Evolutionary conservation across 2,329 filamentous ascomycete genomes (phyloP).

Genomic region (Leptosphaerulina australis): DNA sequence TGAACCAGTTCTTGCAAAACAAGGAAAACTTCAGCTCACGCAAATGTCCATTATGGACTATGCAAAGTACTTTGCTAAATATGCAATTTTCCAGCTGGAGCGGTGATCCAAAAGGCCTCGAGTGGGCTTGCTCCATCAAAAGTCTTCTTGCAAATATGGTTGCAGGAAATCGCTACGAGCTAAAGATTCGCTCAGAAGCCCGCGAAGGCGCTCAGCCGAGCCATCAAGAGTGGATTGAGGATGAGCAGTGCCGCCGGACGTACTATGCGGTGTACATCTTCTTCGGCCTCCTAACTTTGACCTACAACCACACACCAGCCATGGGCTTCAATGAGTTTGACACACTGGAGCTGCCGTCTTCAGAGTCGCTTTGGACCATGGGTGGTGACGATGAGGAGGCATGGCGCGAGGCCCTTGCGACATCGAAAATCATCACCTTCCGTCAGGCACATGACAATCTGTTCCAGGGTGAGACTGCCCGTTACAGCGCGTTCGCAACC

Average conservation of each 20-base stretch:
- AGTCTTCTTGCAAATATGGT: slow-evolving; percentile 98
- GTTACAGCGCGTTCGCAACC: slow-evolving; percentile 95
- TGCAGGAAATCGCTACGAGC: slow-evolving; percentile 92
- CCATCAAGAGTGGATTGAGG: slow-evolving; percentile 91
- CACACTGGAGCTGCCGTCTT: slow-evolving; percentile 87
- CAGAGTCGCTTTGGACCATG: slow-evolving; percentile 92
- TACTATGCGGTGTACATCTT: slow-evolving; percentile 99
- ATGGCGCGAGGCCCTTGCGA: slow-evolving; percentile 81
- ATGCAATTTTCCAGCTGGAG: slow-evolving; percentile 99
- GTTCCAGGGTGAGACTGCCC: slow-evolving; percentile 88
- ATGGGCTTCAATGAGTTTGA: slow-evolving; percentile 99
- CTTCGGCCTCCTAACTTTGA: slow-evolving; percentile 91
- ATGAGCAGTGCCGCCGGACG: slow-evolving; percentile 93
- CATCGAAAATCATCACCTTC: slow-evolving; percentile 79
- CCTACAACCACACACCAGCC: slow-evolving; percentile 96
- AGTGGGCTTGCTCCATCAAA: slow-evolving; percentile 99
- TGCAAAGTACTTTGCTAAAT: slow-evolving; percentile 95
- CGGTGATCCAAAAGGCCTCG: slow-evolving; percentile 93
- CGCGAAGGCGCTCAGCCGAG: slow-evolving; percentile 77
- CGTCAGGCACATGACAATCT: slow-evolving; percentile 93
- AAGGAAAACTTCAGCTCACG: slow-evolving; percentile 98
- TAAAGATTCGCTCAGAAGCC: slow-evolving; percentile 90
- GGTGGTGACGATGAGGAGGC: slow-evolving; percentile 75
- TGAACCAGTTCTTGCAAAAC: slow-evolving; percentile 96
- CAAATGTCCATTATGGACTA: slow-evolving; percentile 96